A percentile compares a stretch with the other conserved stretches of the same genome.
Conservation (phyloP, 768 basidiomycete species). For the Suillus lakei region DNA sequence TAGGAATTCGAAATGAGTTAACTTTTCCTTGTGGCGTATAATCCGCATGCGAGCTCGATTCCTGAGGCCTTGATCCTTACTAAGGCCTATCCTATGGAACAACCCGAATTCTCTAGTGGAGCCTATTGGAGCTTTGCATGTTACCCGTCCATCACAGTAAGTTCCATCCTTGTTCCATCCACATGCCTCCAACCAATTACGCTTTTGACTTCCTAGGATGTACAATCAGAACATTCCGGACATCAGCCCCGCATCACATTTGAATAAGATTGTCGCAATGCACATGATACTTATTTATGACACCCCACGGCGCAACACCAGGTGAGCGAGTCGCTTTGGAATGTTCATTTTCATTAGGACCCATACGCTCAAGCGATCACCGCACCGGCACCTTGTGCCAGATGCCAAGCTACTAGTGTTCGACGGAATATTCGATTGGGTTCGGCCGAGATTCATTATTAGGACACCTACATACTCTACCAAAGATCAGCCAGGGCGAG, state of each 20-base stretch:
- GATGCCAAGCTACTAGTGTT: background rate
- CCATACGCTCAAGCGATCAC: background rate
- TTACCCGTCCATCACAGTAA: background rate
- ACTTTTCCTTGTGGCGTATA: background rate
- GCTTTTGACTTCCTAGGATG: background rate
- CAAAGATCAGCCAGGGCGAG: background rate
- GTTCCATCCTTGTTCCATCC: background rate
- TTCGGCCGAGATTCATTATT: background rate
- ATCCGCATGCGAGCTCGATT: background rate
- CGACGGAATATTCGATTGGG: background rate
- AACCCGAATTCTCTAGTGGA: background rate
- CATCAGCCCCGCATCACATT: background rate
- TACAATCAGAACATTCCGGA: background rate
- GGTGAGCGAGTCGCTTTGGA: background rate
- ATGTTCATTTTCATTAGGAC: background rate
- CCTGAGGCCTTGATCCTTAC: too few species aligned
- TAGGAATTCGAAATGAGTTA: background rate
- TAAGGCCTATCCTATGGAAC: background rate
- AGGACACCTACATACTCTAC: background rate
- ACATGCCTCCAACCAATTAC: background rate
- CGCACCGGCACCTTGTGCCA: background rate
- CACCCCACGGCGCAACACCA: background rate
- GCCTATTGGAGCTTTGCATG: background rate
- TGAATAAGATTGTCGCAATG: background rate
- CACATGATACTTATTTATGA: background rate